These are phyloP conservation scores for Baorangia bicolor DNA, from an alignment of 768 basidiomycete genomes.

Conservation along the genomic window DNA sequence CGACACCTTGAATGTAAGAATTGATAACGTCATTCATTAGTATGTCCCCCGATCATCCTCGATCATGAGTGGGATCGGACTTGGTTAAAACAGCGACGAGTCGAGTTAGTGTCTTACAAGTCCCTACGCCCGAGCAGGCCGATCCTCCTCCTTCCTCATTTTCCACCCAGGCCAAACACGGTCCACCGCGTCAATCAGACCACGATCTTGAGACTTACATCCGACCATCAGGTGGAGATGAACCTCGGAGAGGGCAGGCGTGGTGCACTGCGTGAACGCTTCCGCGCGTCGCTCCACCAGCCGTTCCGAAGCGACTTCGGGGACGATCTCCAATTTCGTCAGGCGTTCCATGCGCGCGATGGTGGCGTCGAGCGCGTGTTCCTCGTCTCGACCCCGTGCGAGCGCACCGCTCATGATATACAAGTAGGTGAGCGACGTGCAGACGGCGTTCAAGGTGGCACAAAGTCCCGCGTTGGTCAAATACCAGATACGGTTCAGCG, in stretches of 20 bases:
- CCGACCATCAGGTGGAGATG: neutral
- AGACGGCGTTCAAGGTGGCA: neutral
- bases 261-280: neutral
- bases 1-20: neutral
- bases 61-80: neutral
- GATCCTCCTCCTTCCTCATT: neutral
- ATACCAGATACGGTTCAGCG: neutral
- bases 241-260: neutral
- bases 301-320: neutral
- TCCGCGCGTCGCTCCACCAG: slow-evolving; percentile 8
- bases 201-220: neutral
- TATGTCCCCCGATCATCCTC: neutral
- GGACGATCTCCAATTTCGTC: neutral
- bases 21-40: slow-evolving; percentile 1
- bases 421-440: neutral
- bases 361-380: slow-evolving; percentile 5
- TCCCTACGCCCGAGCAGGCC: neutral
- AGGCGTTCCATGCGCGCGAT: slow-evolving; percentile 6
- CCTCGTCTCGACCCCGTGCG: neutral
- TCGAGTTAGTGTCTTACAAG: neutral
- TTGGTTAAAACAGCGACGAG: neutral
- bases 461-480: slow-evolving; percentile 7
- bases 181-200: neutral
- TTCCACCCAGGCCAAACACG: slow-evolving; percentile 7
- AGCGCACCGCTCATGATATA: neutral